These are phyloP conservation scores for Metschnikowia matae DNA, from an alignment of 805 yeast genomes.

Conservation along the genomic window DNA sequence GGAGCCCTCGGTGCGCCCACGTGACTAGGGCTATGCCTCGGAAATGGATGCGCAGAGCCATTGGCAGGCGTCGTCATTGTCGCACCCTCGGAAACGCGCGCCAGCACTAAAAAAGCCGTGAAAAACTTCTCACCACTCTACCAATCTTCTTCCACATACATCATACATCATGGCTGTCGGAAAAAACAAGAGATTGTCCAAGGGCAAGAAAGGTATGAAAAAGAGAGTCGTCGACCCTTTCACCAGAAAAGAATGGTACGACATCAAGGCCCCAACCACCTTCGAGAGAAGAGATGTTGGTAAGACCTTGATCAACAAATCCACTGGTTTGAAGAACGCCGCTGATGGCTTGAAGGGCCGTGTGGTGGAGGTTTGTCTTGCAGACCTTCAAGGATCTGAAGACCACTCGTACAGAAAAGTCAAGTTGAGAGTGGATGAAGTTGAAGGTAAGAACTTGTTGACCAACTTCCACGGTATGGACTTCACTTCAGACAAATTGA, in stretches of 20 bases:
- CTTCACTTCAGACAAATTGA: slow-evolving; percentile 96
- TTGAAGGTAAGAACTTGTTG: slow-evolving; percentile 96
- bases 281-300: slow-evolving; percentile 98
- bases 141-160: neutral
- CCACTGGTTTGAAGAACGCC: slow-evolving; percentile 97
- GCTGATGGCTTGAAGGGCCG: slow-evolving; percentile 98
- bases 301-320: slow-evolving; percentile 96
- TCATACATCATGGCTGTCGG: slow-evolving; percentile 66
- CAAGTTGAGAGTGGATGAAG: slow-evolving; percentile 97
- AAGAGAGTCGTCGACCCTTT: slow-evolving; percentile 99
- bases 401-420: slow-evolving; percentile 98
- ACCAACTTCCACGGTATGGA: slow-evolving; percentile 99
- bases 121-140: slow-evolving; percentile 11
- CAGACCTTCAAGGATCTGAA: slow-evolving; percentile 98
- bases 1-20: slow-evolving; percentile 9
- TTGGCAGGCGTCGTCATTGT: neutral
- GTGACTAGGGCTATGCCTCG: slow-evolving; percentile 13
- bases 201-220: slow-evolving; percentile 96
- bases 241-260: slow-evolving; percentile 99
- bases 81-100: slow-evolving; percentile 6
- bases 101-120: slow-evolving; percentile 2
- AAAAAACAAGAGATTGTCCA: slow-evolving; percentile 83
- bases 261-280: slow-evolving; percentile 97
- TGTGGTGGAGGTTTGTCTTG: slow-evolving; percentile 91
- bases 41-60: slow-evolving; percentile 1